A percentile compares a stretch with the other conserved stretches of the same genome.
Evolutionary conservation across 345 rosid species (phyloP).

Genomic region (Camelina laxa): DNA sequence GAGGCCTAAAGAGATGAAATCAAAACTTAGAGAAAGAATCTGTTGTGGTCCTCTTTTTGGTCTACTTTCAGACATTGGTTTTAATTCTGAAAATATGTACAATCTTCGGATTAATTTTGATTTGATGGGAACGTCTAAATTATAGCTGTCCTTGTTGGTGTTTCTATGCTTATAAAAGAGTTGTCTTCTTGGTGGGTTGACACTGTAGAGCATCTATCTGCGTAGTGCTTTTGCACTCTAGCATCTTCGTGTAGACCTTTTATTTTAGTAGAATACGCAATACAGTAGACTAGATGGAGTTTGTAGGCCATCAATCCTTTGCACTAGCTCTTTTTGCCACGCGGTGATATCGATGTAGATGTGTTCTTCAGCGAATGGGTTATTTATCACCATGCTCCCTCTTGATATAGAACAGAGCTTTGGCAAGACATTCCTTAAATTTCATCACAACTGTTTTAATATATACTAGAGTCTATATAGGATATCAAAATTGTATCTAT

Average conservation of each 20-base stretch:
- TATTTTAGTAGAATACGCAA: too few relatives aligned
- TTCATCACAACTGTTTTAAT: too few relatives aligned
- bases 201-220: neutral
- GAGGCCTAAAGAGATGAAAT: constrained; percentile 55
- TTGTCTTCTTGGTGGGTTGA: neutral
- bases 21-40: neutral
- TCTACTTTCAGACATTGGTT: neutral
- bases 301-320: too few relatives aligned
- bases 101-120: neutral
- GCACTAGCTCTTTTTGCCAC: too few relatives aligned
- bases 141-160: neutral
- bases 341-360: too few relatives aligned
- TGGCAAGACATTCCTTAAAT: too few relatives aligned
- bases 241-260: neutral
- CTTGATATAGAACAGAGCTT: too few relatives aligned
- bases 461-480: too few relatives aligned
- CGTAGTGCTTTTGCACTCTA: neutral
- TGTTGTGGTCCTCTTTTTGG: neutral
- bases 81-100: neutral
- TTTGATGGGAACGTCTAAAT: neutral
- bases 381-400: too few relatives aligned
- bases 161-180: neutral
- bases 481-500: too few relatives aligned
- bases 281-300: too few relatives aligned
- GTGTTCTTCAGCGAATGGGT: too few relatives aligned